A percentile compares a stretch with the other conserved stretches of the same genome.
These are phyloP conservation scores for Vinca major DNA, from an alignment of 305 asterid species.

Conservation along the genomic window DNA sequence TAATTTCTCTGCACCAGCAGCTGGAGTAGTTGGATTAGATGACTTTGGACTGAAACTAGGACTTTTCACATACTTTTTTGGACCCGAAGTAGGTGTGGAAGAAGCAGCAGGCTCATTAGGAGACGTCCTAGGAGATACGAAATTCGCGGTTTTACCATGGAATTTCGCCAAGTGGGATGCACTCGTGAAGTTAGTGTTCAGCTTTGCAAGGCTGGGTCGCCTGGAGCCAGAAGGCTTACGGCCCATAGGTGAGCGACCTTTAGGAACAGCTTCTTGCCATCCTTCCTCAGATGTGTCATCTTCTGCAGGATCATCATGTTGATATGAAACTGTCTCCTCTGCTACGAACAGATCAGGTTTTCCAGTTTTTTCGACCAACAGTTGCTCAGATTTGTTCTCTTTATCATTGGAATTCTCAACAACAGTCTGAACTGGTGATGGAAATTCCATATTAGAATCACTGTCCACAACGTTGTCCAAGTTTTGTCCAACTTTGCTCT, in stretches of 20 bases:
- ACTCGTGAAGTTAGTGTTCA: constrained; percentile 64
- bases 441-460: constrained; percentile 38
- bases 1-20: constrained; percentile 36
- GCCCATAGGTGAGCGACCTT: constrained; percentile 54
- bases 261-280: constrained; percentile 94
- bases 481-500: constrained; percentile 59
- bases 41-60: constrained; percentile 55
- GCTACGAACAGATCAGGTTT: constrained; percentile 24
- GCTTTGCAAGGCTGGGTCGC: constrained; percentile 69
- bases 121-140: constrained; percentile 48
- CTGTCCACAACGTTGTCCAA: constrained; percentile 46
- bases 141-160: constrained; percentile 45
- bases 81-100: constrained; percentile 32
- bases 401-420: constrained; percentile 56
- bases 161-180: constrained; percentile 42
- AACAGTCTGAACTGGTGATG: constrained; percentile 37
- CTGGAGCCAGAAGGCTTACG: constrained; percentile 70
- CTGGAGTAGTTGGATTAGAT: constrained; percentile 27
- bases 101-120: constrained; percentile 42
- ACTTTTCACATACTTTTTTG: constrained; percentile 48
- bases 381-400: constrained; percentile 45
- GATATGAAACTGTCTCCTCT: constrained; percentile 31
- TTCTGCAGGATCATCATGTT: constrained; percentile 30
- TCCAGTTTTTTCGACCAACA: constrained; percentile 24
- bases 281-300: constrained; percentile 71